Evolutionary conservation across 2,329 filamentous ascomycete genomes (phyloP).

Genomic region (Arthrobotrys conoides): DNA sequence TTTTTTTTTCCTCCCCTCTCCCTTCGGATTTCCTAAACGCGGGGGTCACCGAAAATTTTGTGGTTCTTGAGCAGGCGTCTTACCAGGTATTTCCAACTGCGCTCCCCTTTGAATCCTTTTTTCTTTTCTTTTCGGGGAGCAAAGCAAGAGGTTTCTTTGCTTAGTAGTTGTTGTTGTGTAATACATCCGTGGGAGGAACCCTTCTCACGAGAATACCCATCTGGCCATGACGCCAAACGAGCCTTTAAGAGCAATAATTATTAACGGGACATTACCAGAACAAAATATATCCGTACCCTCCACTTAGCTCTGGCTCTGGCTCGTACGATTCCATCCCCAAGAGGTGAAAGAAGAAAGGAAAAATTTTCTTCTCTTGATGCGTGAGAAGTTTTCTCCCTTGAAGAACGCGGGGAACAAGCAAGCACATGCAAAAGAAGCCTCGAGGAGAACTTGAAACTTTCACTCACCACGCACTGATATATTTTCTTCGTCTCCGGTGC

Average conservation of each 20-base stretch:
- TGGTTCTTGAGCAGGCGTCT: constrained; percentile 44
- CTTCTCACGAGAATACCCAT: constrained; percentile 46
- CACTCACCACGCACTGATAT: constrained; percentile 22
- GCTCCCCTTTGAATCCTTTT: constrained; percentile 34
- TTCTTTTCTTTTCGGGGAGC: constrained; percentile 24
- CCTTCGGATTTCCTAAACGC: constrained; percentile 33
- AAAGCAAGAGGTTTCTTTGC: constrained; percentile 37
- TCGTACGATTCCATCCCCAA: constrained; percentile 37
- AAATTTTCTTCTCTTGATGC: constrained; percentile 21
- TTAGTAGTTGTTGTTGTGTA: constrained; percentile 59
- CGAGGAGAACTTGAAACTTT: constrained; percentile 19
- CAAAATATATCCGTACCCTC: constrained; percentile 48
- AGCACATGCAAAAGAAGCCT: constrained; percentile 55
- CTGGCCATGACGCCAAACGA: constrained; percentile 53
- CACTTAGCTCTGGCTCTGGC: constrained; percentile 24
- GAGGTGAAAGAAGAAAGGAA: constrained; percentile 43
- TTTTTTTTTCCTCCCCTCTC: constrained; percentile 1
- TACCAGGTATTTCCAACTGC: constrained; percentile 57
- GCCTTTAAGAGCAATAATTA: constrained; percentile 59
- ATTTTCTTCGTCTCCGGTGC: constrained; percentile 18
- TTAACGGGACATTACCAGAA: constrained; percentile 54
- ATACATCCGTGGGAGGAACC: constrained; percentile 48
- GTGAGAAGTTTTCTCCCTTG: constrained; percentile 27
- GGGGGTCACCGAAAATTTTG: constrained; percentile 56
- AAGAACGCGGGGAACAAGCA: constrained; percentile 47